Percentiles rank a stretch among this genome's conserved stretches.
Conservation (phyloP, 2,329 filamentous ascomycete species). For the Aspergillus neoniger region DNA sequence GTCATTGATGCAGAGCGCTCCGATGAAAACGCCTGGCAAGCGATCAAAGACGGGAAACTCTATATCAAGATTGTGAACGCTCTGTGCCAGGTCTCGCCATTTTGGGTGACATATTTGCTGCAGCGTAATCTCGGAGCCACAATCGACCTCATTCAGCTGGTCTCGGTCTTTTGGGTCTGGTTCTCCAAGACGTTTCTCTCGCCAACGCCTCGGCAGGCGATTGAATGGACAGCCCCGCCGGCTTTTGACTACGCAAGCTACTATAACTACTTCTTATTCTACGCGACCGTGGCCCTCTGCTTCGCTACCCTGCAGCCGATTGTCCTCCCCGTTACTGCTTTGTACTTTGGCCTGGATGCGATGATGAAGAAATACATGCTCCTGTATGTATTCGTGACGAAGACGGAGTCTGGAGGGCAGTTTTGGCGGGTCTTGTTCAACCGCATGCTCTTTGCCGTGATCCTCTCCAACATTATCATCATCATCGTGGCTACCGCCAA, state of each 20-base stretch:
- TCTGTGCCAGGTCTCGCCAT: constrained; percentile 79
- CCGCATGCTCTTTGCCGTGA: constrained; percentile 78
- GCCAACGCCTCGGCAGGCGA: constrained; percentile 86
- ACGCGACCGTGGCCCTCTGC: constrained; percentile 82
- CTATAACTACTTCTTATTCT: constrained; percentile 98
- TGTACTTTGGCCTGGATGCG: constrained; percentile 86
- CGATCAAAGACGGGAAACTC: constrained; percentile 65
- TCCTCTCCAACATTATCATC: constrained; percentile 77
- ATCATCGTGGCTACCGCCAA: constrained; percentile 73
- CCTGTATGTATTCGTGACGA: constrained; percentile 93
- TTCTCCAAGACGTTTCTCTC: constrained; percentile 80
- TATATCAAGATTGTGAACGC: constrained; percentile 68
- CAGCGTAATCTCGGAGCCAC: constrained; percentile 91
- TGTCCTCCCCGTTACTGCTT: constrained; percentile 77
- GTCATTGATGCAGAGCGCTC: constrained; percentile 63
- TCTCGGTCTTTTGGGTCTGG: constrained; percentile 80
- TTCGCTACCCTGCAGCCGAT: constrained; percentile 86
- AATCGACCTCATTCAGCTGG: constrained; percentile 88
- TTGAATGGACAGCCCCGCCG: constrained; percentile 88
- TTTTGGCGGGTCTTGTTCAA: constrained; percentile 94
- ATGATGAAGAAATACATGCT: constrained; percentile 94
- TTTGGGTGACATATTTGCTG: constrained; percentile 92
- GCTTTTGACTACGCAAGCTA: constrained; percentile 94
- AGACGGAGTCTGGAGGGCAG: constrained; percentile 90
- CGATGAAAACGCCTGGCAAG: constrained; percentile 66